Evolutionary conservation across 2,329 filamentous ascomycete species (phyloP).

Genomic region (Arthrobotrys entomopaga): DNA sequence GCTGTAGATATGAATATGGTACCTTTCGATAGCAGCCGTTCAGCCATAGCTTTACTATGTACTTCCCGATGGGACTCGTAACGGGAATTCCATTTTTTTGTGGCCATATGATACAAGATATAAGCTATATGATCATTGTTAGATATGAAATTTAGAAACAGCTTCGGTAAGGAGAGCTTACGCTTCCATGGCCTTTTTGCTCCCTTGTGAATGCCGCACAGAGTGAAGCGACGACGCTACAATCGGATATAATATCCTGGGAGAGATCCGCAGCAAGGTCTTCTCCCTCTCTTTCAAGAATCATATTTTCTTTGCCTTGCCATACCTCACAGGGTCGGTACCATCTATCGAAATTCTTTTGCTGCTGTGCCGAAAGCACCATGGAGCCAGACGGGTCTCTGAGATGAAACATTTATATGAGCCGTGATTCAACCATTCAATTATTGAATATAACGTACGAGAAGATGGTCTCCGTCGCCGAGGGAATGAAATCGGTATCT

Average conservation of each 20-base stretch:
- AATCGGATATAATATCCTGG: constrained; percentile 95
- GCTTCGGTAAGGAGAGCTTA: constrained; percentile 62
- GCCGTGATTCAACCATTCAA: not conserved
- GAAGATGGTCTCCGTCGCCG: constrained; percentile 67
- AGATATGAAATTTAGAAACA: constrained; percentile 19
- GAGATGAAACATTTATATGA: constrained; percentile 48
- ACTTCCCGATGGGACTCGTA: constrained; percentile 83
- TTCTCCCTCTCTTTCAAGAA: constrained; percentile 69
- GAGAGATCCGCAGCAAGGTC: constrained; percentile 77
- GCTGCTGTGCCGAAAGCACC: constrained; percentile 78
- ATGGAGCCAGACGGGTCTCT: constrained; percentile 75
- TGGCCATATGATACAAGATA: constrained; percentile 79
- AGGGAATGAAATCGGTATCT: constrained; percentile 70
- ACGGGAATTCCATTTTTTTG: constrained; percentile 70
- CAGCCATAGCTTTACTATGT: constrained; percentile 91
- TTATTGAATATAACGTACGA: constrained; percentile 66
- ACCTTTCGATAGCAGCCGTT: constrained; percentile 82
- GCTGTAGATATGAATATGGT: not conserved
- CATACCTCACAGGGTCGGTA: constrained; percentile 76
- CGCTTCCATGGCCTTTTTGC: constrained; percentile 74
- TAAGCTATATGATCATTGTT: constrained; percentile 66
- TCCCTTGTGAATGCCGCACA: constrained; percentile 80
- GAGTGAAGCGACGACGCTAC: constrained; percentile 94
- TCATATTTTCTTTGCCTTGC: constrained; percentile 61
- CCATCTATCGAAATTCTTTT: constrained; percentile 83